These are phyloP conservation scores for Cryptococcus hybrid DNA, from an alignment of 1,284 basidiomycete genomes.

Conservation along the genomic window DNA sequence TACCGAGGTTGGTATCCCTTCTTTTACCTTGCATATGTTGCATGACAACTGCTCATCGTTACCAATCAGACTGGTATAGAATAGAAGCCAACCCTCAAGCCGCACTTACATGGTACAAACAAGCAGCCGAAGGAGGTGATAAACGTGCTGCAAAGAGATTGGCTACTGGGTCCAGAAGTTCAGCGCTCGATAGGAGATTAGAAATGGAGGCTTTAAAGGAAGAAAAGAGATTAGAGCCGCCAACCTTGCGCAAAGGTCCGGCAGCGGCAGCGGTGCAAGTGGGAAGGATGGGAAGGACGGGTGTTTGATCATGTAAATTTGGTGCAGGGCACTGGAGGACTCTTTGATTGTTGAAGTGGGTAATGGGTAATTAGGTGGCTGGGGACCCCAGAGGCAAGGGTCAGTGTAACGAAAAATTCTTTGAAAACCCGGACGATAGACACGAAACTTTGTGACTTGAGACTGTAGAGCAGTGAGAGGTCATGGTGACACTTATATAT, in stretches of 20 bases:
- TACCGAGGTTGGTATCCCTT: slow-evolving; percentile 60
- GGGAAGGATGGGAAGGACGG: slow-evolving; percentile 58
- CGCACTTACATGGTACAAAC: slow-evolving; percentile 80
- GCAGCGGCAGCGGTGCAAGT: not conserved
- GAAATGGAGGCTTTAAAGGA: slow-evolving; percentile 47
- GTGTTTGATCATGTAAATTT: slow-evolving; percentile 73
- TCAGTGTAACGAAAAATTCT: too few relatives aligned
- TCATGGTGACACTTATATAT: too few relatives aligned
- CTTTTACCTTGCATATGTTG: not conserved
- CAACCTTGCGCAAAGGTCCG: not conserved
- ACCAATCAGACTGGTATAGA: slow-evolving; percentile 66
- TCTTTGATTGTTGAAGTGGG: not conserved
- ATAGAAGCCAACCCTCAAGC: slow-evolving; percentile 65
- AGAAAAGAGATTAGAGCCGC: slow-evolving; percentile 7
- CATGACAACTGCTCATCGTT: not conserved
- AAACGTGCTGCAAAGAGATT: slow-evolving; percentile 87
- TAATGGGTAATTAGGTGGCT: not conserved
- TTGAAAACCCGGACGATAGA: too few relatives aligned
- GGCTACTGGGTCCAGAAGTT: slow-evolving; percentile 31
- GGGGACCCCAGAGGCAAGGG: too few relatives aligned
- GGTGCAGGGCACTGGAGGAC: too few relatives aligned
- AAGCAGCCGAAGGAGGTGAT: slow-evolving; percentile 90
- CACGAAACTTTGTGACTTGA: too few relatives aligned
- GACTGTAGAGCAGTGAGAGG: too few relatives aligned
- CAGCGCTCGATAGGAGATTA: slow-evolving; percentile 39